Conservation (phyloP, 2,329 filamentous ascomycete species). For the Herpotrichia juniperi region DNA sequence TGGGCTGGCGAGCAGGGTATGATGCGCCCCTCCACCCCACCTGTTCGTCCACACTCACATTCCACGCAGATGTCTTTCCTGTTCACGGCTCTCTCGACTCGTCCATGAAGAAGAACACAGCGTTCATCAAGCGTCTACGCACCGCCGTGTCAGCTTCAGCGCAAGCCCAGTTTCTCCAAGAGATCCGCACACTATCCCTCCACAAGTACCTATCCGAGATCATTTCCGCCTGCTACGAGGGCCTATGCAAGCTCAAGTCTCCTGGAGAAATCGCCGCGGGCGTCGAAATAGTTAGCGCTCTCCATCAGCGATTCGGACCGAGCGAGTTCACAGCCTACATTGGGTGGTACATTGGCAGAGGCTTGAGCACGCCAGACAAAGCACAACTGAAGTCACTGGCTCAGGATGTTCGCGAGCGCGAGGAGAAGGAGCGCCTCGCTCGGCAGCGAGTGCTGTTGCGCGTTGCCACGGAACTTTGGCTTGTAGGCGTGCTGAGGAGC, state of each 20-base stretch:
- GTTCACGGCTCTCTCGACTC: conserved; percentile 86
- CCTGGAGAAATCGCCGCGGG: conserved; percentile 91
- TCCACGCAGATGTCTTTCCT: conserved; percentile 71
- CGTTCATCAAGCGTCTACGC: conserved; percentile 94
- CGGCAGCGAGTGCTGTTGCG: conserved; percentile 86
- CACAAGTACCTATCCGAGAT: conserved; percentile 98
- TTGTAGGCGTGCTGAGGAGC: conserved; percentile 85
- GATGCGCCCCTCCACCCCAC: conserved; percentile 19
- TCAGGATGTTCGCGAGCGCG: conserved; percentile 85
- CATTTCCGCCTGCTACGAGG: conserved; percentile 93
- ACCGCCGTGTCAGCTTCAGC: conserved; percentile 84
- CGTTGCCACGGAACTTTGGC: conserved; percentile 94
- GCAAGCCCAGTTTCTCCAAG: conserved; percentile 82
- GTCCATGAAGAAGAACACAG: conserved; percentile 96
- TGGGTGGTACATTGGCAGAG: conserved; percentile 90
- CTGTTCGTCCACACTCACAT: conserved; percentile 23
- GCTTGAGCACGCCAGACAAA: conserved; percentile 89
- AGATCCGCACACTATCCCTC: conserved; percentile 87
- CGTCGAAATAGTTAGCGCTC: conserved; percentile 90
- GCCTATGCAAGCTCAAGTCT: conserved; percentile 87
- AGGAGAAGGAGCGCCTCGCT: conserved; percentile 90
- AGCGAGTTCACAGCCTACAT: conserved; percentile 89
- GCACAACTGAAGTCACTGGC: conserved; percentile 77
- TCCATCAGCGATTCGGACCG: conserved; percentile 93
- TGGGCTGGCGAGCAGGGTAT: conserved; percentile 90